Conservation (phyloP, 2,329 filamentous ascomycete species). For the Mollisiaceae sp. region DNA sequence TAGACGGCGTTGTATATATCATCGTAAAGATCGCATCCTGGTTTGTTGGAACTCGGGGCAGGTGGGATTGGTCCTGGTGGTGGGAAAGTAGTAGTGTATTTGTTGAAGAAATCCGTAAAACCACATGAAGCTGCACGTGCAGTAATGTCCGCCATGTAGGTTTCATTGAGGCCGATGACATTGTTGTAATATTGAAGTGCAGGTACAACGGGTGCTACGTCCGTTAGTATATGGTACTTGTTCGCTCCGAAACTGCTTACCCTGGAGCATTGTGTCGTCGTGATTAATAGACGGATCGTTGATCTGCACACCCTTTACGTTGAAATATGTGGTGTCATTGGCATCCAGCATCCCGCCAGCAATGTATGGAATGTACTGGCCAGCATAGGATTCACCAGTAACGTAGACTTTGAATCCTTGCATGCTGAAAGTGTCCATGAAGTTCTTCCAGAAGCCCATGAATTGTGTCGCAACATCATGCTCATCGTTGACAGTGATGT, state of each 20-base stretch:
- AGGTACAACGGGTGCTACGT: slow-evolving; percentile 48
- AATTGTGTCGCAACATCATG: slow-evolving; percentile 61
- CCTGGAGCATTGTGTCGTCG: slow-evolving; percentile 40
- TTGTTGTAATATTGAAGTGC: slow-evolving; percentile 55
- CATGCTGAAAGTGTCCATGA: slow-evolving; percentile 61
- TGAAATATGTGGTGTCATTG: slow-evolving; percentile 61
- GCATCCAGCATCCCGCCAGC: slow-evolving; percentile 54
- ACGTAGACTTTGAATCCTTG: slow-evolving; percentile 65
- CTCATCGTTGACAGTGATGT: slow-evolving; percentile 55
- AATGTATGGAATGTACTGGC: slow-evolving; percentile 51
- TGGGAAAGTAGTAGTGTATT: slow-evolving; percentile 60
- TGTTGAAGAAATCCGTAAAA: slow-evolving; percentile 54
- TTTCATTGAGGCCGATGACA: slow-evolving; percentile 59
- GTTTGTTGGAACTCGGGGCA: slow-evolving; percentile 24
- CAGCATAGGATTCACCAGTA: slow-evolving; percentile 66
- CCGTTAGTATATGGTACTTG: slow-evolving; percentile 16
- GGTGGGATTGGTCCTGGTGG: slow-evolving; percentile 58
- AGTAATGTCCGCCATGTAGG: slow-evolving; percentile 53
- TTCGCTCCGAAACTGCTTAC: slow-evolving; percentile 17
- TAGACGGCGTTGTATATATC: slow-evolving; percentile 55
- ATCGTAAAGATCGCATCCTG: slow-evolving; percentile 39
- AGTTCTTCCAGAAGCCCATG: slow-evolving; percentile 67
- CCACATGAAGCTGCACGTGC: slow-evolving; percentile 54
- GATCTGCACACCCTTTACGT: slow-evolving; percentile 63
- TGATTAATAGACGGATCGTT: slow-evolving; percentile 60